Percentiles rank a stretch among this genome's conserved stretches.
These are phyloP conservation scores for Durotheca rogersii DNA, from an alignment of 495 filamentous ascomycete genomes.

Conservation along the genomic window DNA sequence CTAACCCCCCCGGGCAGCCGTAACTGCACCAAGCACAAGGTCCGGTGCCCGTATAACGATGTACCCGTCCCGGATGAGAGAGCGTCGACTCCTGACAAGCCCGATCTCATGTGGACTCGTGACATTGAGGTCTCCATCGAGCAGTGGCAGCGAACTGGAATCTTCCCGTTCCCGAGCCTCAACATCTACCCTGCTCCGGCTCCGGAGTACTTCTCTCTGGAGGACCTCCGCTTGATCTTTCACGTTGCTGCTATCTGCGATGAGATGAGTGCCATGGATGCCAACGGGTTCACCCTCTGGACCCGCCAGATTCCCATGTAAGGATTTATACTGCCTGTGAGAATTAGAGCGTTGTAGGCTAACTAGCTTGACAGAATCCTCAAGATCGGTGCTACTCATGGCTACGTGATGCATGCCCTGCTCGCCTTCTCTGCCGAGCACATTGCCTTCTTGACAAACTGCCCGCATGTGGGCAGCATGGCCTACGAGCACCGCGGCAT, in stretches of 20 bases:
- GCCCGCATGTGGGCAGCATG: constrained; percentile 77
- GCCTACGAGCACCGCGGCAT: constrained; percentile 82
- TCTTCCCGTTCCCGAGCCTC: constrained; percentile 84
- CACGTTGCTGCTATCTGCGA: constrained; percentile 85
- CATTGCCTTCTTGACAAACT: constrained; percentile 80
- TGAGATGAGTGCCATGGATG: constrained; percentile 72
- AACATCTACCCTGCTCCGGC: constrained; percentile 66
- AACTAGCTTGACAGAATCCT: constrained; percentile 66
- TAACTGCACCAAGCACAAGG: constrained; percentile 98
- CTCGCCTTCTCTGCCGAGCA: constrained; percentile 89
- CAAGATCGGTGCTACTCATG: constrained; percentile 72
- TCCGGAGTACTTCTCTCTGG: constrained; percentile 64
- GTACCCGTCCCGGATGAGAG: constrained; percentile 64
- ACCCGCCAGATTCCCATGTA: constrained; percentile 90
- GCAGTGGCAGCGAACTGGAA: constrained; percentile 77
- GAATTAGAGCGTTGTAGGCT: constrained; percentile 23
- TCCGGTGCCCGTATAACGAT: constrained; percentile 96
- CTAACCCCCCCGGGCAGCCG: constrained; percentile 59
- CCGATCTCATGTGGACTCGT: constrained; percentile 79
- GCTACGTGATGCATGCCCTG: constrained; percentile 91
- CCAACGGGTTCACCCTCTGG: constrained; percentile 85
- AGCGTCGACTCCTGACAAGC: constrained; percentile 64
- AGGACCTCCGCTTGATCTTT: constrained; percentile 84
- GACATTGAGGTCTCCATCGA: constrained; percentile 79
- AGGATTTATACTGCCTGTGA: constrained; percentile 48